A percentile compares a stretch with the other conserved stretches of the same genome.
These are phyloP conservation scores for Anisodus tanguticus DNA, from an alignment of 257 asterid species.

Conservation along the genomic window DNA sequence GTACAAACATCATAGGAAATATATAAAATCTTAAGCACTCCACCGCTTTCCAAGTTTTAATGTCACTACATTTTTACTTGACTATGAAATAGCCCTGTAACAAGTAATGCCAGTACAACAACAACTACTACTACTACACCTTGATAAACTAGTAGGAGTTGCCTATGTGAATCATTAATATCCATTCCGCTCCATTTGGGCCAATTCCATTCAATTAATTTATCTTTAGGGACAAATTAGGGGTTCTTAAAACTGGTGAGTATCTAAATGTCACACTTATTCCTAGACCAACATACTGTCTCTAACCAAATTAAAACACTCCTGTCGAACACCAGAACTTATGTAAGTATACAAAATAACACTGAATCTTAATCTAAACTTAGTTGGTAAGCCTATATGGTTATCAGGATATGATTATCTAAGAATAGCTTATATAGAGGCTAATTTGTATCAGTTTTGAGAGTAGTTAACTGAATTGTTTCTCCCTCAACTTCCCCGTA, in stretches of 20 bases:
- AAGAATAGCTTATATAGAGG: neutral
- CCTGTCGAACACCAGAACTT: neutral
- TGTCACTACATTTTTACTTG: neutral
- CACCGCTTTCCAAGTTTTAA: neutral
- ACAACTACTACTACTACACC: neutral
- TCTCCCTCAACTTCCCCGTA: neutral
- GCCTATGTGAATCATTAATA: neutral
- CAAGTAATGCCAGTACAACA: neutral
- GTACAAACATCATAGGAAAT: neutral
- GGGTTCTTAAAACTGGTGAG: neutral
- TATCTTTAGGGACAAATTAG: neutral
- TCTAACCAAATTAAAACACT: neutral
- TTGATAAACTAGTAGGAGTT: neutral
- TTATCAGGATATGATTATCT: neutral
- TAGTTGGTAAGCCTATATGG: neutral
- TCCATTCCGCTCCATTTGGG: neutral
- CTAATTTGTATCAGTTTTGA: neutral
- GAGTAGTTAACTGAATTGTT: neutral
- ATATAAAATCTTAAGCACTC: slow-evolving; percentile 5
- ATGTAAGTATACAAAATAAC: neutral
- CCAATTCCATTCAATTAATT: neutral
- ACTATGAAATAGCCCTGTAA: neutral
- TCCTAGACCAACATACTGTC: neutral
- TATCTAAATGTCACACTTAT: neutral
- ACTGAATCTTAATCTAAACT: neutral